Evolutionary conservation across 2,329 filamentous ascomycete genomes (phyloP), one percentile per base, ranked within the genome.

Genomic region (Escovopsis weberi): DNA sequence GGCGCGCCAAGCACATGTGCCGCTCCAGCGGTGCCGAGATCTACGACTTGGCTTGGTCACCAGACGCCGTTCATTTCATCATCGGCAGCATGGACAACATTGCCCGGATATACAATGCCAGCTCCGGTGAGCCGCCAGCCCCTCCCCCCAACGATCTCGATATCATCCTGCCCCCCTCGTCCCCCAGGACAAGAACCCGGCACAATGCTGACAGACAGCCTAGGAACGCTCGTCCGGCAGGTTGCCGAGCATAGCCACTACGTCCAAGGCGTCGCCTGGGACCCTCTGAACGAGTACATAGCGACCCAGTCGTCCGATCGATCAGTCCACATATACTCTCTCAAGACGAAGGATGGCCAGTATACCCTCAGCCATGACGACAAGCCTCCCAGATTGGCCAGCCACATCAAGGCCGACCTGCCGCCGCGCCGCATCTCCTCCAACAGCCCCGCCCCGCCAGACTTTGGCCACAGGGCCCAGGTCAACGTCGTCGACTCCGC

Each of bases 1-100:
- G 91, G 91, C 75, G 89, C 48, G 83, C 89, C 48, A 96, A 94
- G 66, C 86, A 94, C 59, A 96, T 96, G 91, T 96, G 88, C 63
- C 79, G 91, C 48, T 94, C 88, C 38, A 85, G 84, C 48, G 89
- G 88, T 33, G 86, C 88, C 10, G 91, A 98, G 61, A 96, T 98
- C 51, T 98, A 98, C 64, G 91, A 98, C 62, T 68, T 98, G 44
- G 91, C 91, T 40, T 98, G 91, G 93, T 96, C 91, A 39, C 93
- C 93, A n/a, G 91, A 98, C 61, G 87, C 85, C 34, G 70, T 80
- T 34, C 91, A 93, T 66, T 94, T 98, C 67, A 95, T 98, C 54
- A 95, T 93, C 23, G 91, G 91, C 34, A 96, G 91, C 65, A 96
- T 98, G 88, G 91, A 98, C 66, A 98, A 98, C 60, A 82, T 96